Conservation (phyloP, 2,329 filamentous ascomycete genomes). For the Achaetomium macrosporum region DNA sequence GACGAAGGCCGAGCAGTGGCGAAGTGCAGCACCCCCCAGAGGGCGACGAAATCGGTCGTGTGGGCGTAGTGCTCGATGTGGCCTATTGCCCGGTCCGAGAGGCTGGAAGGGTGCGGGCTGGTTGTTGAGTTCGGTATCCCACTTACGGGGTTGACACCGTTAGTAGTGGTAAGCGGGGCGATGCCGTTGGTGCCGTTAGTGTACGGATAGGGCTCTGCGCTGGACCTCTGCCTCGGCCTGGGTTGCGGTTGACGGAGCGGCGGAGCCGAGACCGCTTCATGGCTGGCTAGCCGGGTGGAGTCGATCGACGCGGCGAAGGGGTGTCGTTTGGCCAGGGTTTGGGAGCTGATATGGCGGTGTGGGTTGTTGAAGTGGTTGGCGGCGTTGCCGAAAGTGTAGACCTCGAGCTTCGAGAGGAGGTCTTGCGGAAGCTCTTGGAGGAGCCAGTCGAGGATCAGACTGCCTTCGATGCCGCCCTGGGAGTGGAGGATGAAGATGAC, state of each 20-base stretch:
- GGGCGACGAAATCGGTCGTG: slow-evolving; percentile 64
- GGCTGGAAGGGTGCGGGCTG: slow-evolving; percentile 32
- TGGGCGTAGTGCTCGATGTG: slow-evolving; percentile 80
- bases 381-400: slow-evolving; percentile 73
- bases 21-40: slow-evolving; percentile 70
- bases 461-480: slow-evolving; percentile 70
- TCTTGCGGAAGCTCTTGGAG: slow-evolving; percentile 64
- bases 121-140: slow-evolving; percentile 12
- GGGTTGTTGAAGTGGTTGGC: slow-evolving; percentile 82
- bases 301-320: slow-evolving; percentile 33
- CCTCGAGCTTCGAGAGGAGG: slow-evolving; percentile 62
- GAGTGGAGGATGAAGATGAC: slow-evolving; percentile 71
- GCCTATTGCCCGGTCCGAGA: slow-evolving; percentile 50
- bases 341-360: slow-evolving; percentile 44
- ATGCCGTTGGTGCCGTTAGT: too few relatives aligned
- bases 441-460: slow-evolving; percentile 70
- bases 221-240: neutral
- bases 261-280: neutral
- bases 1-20: slow-evolving; percentile 38
- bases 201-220: neutral
- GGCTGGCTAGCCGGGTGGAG: slow-evolving; percentile 28
- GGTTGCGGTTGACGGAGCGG: slow-evolving; percentile 3
- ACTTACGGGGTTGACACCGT: too few relatives aligned
- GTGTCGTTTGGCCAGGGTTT: slow-evolving; percentile 34
- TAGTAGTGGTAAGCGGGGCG: too few relatives aligned